Base-by-base conservation (phyloP, 179 eudicot genomes). In the Beta lomatogona region DNA sequence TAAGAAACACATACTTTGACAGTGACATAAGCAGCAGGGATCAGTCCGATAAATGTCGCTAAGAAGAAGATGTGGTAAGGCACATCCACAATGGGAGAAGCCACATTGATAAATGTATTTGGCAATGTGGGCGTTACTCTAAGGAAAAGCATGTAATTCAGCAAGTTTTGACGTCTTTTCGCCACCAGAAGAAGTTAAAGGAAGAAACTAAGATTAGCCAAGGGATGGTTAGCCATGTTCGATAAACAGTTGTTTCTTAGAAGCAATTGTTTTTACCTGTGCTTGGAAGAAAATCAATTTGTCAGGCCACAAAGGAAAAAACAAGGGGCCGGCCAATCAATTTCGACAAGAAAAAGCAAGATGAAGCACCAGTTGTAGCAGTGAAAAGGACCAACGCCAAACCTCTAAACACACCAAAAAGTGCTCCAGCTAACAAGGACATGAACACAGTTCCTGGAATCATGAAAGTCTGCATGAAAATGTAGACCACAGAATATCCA, bases 381-480 rank as follows among this genome's bases (percentile, higher is more conserved):
- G 90, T 82, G 80, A 92, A 92, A 69, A 94, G 94, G 58, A 94
- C 98, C 54, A 94, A 83, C 19, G 94, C 92, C 77, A 94, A 88
- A 75, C 98, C 98, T 86, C 88, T 89, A 80, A 88, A 86, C 75
- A 95, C 89, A 80, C 98, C 99, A 54, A 95, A 95, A 70, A 95
- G 93, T 22, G 99, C 86, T 59, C 99, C 99, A 48, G 99, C 97
- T 61, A 95, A 93, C 89, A 95, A 89, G 57, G 99, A 95, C 99
- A 95, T 94, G 80, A 95, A 95, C 53, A 95, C 90, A 6, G 99
- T 95, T 81, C 99, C 99, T n/a, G 99, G 99, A 74, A 95, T 95
- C 99, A 95, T 94, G 90, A 95, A 95, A 70, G 99, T 95, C 90
- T 95, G 99, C 99, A 95, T 95, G 86, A 92, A 94, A 58, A 95